Conservation (phyloP, 1,284 basidiomycete species). For the Ganoderma resinaceum region DNA sequence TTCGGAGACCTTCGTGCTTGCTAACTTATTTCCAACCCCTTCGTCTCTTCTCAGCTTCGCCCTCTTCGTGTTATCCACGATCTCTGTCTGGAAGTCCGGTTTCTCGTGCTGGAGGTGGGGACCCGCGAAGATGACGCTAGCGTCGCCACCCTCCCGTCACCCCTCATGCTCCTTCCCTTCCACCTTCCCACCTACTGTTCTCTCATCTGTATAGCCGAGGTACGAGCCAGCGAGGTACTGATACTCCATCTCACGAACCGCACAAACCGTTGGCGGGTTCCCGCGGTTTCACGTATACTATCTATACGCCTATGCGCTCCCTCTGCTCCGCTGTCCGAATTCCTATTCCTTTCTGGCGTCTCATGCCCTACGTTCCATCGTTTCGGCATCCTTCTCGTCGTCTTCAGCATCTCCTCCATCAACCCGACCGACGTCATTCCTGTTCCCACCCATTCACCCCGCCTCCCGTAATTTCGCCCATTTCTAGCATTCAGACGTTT, state of each 20-base stretch:
- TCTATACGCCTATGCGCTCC: constrained; percentile 30
- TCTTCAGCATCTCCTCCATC: not conserved
- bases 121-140: constrained; percentile 6
- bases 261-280: constrained; percentile 20
- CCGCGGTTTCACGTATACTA: constrained; percentile 27
- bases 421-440: not conserved
- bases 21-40: constrained; percentile 16
- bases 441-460: constrained; percentile 4
- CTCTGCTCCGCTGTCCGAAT: constrained; percentile 9
- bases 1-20: constrained; percentile 10
- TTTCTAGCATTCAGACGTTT: not conserved
- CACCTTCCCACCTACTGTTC: constrained; percentile 1
- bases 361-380: not conserved
- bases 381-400: not conserved
- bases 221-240: constrained; percentile 16
- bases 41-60: constrained; percentile 6
- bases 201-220: constrained; percentile 21
- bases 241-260: constrained; percentile 13
- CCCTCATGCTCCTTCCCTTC: not conserved
- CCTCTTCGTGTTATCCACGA: not conserved
- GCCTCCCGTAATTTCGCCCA: constrained; percentile 1
- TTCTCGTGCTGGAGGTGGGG: not conserved
- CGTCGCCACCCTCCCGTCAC: constrained; percentile 2
- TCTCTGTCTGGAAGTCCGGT: not conserved
- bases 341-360: constrained; percentile 5